These are phyloP conservation scores for Lachnellula suecica DNA, from an alignment of 2,329 filamentous ascomycete species.

Conservation along the genomic window DNA sequence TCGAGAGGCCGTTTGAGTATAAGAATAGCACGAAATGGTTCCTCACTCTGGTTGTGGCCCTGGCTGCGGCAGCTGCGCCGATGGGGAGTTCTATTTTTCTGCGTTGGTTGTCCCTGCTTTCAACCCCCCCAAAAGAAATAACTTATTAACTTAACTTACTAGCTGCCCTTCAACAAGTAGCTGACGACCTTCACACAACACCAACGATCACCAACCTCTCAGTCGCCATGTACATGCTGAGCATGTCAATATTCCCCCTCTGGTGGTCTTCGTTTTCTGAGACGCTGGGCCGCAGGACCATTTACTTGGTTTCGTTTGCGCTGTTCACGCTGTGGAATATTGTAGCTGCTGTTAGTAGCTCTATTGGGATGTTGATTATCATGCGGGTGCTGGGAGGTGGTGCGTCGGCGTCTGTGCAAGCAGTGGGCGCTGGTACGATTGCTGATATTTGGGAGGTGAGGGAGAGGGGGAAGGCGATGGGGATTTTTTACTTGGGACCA, in stretches of 20 bases:
- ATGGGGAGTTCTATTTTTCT: constrained; percentile 84
- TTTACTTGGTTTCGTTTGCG: constrained; percentile 74
- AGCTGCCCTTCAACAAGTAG: constrained; percentile 69
- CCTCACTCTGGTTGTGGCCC: constrained; percentile 74
- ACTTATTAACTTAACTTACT: background rate
- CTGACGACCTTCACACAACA: constrained; percentile 59
- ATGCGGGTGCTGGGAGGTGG: constrained; percentile 75
- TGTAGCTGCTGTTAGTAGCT: constrained; percentile 65
- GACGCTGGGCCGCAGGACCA: constrained; percentile 67
- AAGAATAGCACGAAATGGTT: constrained; percentile 76
- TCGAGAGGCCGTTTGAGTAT: constrained; percentile 75
- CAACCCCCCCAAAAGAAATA: constrained; percentile 2
- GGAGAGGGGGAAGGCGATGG: constrained; percentile 78
- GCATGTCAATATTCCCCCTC: constrained; percentile 80
- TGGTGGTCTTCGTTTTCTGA: constrained; percentile 84
- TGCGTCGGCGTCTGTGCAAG: constrained; percentile 76
- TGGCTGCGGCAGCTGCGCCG: constrained; percentile 75
- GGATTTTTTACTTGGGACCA: constrained; percentile 78
- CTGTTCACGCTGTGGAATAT: constrained; percentile 72
- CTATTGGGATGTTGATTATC: constrained; percentile 74
- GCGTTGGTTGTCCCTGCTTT: constrained; percentile 51
- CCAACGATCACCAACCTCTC: constrained; percentile 71
- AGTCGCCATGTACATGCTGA: constrained; percentile 78
- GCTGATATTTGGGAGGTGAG: constrained; percentile 75
- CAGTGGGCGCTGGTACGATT: constrained; percentile 80